Base-by-base conservation (phyloP, 2,329 filamentous ascomycete genomes). In the Annulohypoxylon truncatum region DNA sequence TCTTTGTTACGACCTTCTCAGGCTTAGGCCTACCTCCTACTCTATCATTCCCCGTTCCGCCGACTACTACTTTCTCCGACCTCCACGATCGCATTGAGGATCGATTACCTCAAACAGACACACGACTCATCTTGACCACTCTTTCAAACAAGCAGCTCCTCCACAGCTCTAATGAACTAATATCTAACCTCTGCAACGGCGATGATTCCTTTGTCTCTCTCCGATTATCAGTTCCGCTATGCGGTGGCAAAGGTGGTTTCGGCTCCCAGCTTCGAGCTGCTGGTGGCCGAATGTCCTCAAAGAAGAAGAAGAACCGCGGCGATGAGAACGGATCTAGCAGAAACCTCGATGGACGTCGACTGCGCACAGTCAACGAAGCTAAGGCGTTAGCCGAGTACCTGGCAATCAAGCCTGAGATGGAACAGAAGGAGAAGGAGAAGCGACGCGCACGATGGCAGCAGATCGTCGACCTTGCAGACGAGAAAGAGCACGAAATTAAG, bases 281-380 rank as follows among this genome's bases (percentile, higher is more conserved):
- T 2, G 96, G 96, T 76, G 96, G 96, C 40, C 95, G 96, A 82
- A 99, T 99, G 96, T 97, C 94, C 2, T 95, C 92, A n/a, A 87
- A 88, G 74, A 96, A 96, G 83, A 96, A 95, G 84, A 90, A 90
- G 75, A 90, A 90, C 60, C 89, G 92, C 73, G 90, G 89, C 56
- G 93, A 97, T 35, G 90, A 93, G 67, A 95, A 96, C 75, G 94
- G 90, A 22, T 97, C 94, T 2, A 97, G 93, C 76, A 89, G 96
- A 69, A 99, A 98, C 71, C 85, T 99, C 1, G 96, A 98, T 74
- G 96, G 96, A 0, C 89, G 96, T 20, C 88, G 96, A 61, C 79
- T 99, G 59, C 90, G 96, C 53, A 98, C 96, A 1, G 93, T 98
- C 26, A 95, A 92, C 35, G 96, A 99, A 78, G 96, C 96, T 31